Base-by-base conservation (phyloP, 1,139 yeast genomes). In the Candida tropicalis region DNA sequence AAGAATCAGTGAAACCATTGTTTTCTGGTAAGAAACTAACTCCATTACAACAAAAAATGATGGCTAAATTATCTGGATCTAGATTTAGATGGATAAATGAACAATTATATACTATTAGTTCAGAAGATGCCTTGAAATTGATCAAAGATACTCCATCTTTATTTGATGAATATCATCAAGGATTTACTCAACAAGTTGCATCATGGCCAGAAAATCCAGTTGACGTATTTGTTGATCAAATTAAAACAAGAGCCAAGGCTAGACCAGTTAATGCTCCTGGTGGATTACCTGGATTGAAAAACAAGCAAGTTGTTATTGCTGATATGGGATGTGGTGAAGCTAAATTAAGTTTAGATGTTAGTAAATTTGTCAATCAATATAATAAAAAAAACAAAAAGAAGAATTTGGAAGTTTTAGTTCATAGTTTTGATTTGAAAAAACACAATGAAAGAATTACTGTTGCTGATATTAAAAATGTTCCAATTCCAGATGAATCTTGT, bases 311-410 rank as follows among this genome's bases (percentile, higher is more conserved):
- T 29, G 89, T 86, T 2, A 77, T 93, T 43, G 97, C 98, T 0
- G 99, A 93, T 67, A 90, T 93, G 97, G 99, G 99, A 10, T 93
- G 99, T 65, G 99, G 99, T 40, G 99, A 93, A 63, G 98, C 98
- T 0, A 87, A 86, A 57, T 73, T 93, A 36, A 83, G 97, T 1
- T 63, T 76, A 29, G 87, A 88, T 51, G 75, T 89, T 32, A 67
- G 70, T 37, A 72, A 75, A 16, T 79, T 79, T 53, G 70, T 77
- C 42, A 66, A 68, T 38, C 62, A 66, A 46, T 64, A 62, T 57
- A 60, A 65, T 44, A 59, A 63, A 45, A 55, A 60, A 29, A 64
- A 65, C 44, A 60, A 63, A 46, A 62, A 63, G 36, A 68, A 70
- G 43, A 70, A 67, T 49, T 55, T 79, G 41, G 73, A 77, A 46